Conservation (phyloP, 768 basidiomycete genomes). For the Termitomyces sp. region DNA sequence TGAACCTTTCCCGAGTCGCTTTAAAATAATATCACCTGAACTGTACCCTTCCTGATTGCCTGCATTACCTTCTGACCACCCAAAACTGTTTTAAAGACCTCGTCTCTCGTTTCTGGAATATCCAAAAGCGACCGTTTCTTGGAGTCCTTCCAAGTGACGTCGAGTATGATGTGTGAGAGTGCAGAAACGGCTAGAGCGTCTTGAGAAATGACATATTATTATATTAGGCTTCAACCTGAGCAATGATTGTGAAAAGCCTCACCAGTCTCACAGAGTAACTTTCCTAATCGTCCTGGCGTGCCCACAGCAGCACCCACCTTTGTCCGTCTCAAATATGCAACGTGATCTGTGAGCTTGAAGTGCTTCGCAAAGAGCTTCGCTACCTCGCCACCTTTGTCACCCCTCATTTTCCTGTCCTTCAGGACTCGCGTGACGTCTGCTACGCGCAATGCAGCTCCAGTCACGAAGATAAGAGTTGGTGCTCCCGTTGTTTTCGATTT, state of each 20-base stretch:
- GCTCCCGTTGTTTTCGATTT: slow-evolving; percentile 74
- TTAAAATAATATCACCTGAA: slow-evolving; percentile 78
- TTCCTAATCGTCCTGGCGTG: slow-evolving; percentile 88
- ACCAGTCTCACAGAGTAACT: slow-evolving; percentile 73
- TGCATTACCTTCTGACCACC: slow-evolving; percentile 55
- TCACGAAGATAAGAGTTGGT: slow-evolving; percentile 80
- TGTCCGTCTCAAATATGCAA: slow-evolving; percentile 77
- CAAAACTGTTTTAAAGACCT: slow-evolving; percentile 71
- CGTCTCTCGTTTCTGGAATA: slow-evolving; percentile 79
- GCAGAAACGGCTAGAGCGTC: slow-evolving; percentile 70
- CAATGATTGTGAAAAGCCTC: slow-evolving; percentile 14
- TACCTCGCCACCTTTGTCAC: slow-evolving; percentile 85
- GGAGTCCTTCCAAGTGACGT: slow-evolving; percentile 64
- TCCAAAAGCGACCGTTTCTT: slow-evolving; percentile 76
- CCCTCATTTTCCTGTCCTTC: slow-evolving; percentile 61
- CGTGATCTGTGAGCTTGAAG: slow-evolving; percentile 86
- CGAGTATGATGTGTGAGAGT: slow-evolving; percentile 81
- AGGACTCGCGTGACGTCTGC: slow-evolving; percentile 77
- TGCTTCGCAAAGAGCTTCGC: slow-evolving; percentile 96
- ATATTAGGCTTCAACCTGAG: neutral
- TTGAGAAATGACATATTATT: slow-evolving; percentile 22
- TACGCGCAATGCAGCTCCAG: slow-evolving; percentile 89
- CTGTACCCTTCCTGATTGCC: slow-evolving; percentile 65
- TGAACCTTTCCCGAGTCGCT: neutral
- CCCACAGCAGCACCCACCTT: slow-evolving; percentile 87